Percentiles rank a stretch among this genome's conserved stretches.
phyloP scores from a whole-genome alignment of 805 yeast genomes.

The Wickerhamiella domercqiae region DNA sequence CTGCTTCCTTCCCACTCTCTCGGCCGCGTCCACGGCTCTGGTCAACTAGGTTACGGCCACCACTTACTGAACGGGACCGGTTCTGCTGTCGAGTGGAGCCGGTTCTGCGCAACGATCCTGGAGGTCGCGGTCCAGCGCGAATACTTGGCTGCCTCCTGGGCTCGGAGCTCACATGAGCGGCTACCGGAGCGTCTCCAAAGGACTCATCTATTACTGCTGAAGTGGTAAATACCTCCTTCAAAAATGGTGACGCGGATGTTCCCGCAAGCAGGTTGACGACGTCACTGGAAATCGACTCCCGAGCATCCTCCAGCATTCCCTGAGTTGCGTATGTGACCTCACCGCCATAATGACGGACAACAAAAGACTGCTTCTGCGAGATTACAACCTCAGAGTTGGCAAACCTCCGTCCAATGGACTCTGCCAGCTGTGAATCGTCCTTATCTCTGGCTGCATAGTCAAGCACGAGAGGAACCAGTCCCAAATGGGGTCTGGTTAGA shows the following conservation, averaged over 20 bases:
- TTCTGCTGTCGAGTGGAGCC: constrained; percentile 12
- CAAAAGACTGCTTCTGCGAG: constrained; percentile 30
- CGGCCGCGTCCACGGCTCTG: constrained; percentile 2
- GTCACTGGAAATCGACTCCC: constrained; percentile 34
- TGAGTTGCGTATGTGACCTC: constrained; percentile 40
- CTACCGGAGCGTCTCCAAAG: constrained; percentile 22
- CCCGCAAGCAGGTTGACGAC: constrained; percentile 26
- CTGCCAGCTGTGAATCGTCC: constrained; percentile 21
- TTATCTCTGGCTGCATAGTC: constrained; percentile 26
- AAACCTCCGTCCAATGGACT: constrained; percentile 22
- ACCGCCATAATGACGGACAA: constrained; percentile 44
- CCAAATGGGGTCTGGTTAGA: constrained; percentile 29
- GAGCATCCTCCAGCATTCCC: constrained; percentile 36
- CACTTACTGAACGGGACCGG: constrained; percentile 6
- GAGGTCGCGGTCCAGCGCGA: constrained; percentile 5
- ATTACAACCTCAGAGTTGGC: constrained; percentile 20
- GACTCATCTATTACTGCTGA: constrained; percentile 26
- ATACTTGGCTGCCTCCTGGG: constrained; percentile 28
- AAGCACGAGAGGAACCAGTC: constrained; percentile 25
- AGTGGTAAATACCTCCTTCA: constrained; percentile 22
- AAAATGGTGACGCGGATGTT: constrained; percentile 25
- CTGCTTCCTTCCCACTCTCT: constrained; percentile 4
- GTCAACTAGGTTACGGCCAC: constrained; percentile 5
- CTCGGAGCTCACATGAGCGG: constrained; percentile 27
- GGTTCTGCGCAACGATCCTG: constrained; percentile 10